Base-by-base conservation (phyloP, 1,284 basidiomycete species). In the Ceratobasidium papillatum region DNA sequence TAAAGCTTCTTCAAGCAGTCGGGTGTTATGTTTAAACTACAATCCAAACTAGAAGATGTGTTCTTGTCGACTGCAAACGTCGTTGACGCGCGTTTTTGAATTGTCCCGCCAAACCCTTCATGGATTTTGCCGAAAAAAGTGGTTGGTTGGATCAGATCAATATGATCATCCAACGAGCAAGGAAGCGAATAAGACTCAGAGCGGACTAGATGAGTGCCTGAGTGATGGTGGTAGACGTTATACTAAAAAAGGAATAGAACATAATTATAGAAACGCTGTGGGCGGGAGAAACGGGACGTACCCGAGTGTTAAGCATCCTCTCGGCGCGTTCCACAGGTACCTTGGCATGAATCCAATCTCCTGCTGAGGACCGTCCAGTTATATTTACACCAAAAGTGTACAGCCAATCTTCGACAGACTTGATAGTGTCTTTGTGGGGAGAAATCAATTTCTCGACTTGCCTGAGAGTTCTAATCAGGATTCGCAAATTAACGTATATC, bases 1-100 rank as follows among this genome's bases (percentile, higher is more conserved):
- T 91, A 91, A 41, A 91, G 79, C 5, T 84, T 83, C 58, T 85
- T 82, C 62, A 91, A 80, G 79, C 89, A 91, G 0, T 86, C 80
- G 11, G 88, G 89, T 0, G 89, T 90, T 74, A 90, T 86, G 0
- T 81, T 84, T 0, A 78, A 80, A 2, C 79, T 77, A 78, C 89
- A 90, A 77, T 82, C 85, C 0, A 84, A 76, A 0, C 87, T 85
- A 3, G 85, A 82, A 3, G 82, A 77, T 3, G 81, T 82, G 25
- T 5, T 30, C 7, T 19, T 43, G 9, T 69, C n/a, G 3, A 14
- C 36, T 25, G 66, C 25, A 80, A 79, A 56, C 80, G 32, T 77
- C 76, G 49, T 79, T 78, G 51, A 80, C 73, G 36, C 76, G 78
- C 59, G 34, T 38, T 74, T 78, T n/a, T 75, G 77, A 51, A 80